Evolutionary conservation across 306 rosid species (phyloP).

Genomic region (Mimosa bimucronata): DNA sequence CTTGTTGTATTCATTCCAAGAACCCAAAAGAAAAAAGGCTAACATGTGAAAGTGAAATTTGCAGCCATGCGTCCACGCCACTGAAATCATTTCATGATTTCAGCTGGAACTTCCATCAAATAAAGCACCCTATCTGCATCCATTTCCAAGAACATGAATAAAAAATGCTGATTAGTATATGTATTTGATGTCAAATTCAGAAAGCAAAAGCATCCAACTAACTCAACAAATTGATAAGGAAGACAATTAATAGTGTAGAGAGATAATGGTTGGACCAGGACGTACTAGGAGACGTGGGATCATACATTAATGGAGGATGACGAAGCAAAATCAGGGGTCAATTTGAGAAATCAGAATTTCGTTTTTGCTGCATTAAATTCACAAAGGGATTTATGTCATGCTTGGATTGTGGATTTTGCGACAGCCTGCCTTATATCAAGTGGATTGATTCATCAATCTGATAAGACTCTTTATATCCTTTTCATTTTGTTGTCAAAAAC

Average conservation of each 20-base stretch:
- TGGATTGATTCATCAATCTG: neutral
- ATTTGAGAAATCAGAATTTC: neutral
- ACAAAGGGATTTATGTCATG: conserved; percentile 21
- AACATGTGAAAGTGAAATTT: conserved; percentile 31
- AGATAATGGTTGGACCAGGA: conserved; percentile 5
- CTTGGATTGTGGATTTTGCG: neutral
- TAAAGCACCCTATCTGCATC: neutral
- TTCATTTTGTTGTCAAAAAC: conserved; percentile 28
- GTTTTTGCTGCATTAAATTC: conserved; percentile 14
- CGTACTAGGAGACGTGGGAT: neutral
- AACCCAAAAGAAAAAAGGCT: neutral
- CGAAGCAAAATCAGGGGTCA: neutral
- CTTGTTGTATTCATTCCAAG: neutral
- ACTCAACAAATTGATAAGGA: neutral
- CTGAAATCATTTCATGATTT: conserved; percentile 16
- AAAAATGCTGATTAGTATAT: neutral
- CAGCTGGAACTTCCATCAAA: neutral
- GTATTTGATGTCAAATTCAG: neutral
- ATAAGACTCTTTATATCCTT: conserved; percentile 2
- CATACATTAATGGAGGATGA: conserved; percentile 19
- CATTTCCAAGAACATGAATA: neutral
- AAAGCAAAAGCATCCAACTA: conserved; percentile 14
- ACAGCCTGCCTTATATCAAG: neutral
- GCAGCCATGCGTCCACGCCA: conserved; percentile 24
- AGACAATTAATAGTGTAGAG: neutral